Percentiles rank a stretch among this genome's conserved stretches.
These are phyloP conservation scores for Kingdonia uniflora DNA, from an alignment of 164 flowering plant genomes.

Conservation along the genomic window DNA sequence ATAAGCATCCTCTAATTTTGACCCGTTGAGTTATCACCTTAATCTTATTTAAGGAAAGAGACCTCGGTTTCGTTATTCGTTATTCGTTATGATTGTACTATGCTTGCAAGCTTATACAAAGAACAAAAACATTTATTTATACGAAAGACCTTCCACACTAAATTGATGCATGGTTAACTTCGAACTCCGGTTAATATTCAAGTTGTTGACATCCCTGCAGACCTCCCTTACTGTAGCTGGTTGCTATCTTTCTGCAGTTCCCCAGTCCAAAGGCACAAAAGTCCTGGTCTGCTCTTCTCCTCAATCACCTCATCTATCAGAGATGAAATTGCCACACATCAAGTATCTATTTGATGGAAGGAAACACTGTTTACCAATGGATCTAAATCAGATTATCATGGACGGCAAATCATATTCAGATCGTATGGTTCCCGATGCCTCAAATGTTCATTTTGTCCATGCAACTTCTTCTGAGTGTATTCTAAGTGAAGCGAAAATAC, in stretches of 20 bases:
- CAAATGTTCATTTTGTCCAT: constrained; percentile 42
- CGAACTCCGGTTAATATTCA: constrained; percentile 3
- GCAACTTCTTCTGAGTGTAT: constrained; percentile 37
- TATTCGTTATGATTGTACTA: too few species aligned
- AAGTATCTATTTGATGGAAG: constrained; percentile 12
- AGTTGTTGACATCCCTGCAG: constrained; percentile 31
- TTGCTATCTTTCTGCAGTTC: constrained; percentile 90
- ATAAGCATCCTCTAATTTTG: neutral
- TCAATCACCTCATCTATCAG: constrained; percentile 36
- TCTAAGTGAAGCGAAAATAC: constrained; percentile 49
- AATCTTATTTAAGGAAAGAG: too few species aligned
- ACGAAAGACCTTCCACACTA: too few species aligned
- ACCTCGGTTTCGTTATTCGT: too few species aligned
- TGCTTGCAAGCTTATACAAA: too few species aligned
- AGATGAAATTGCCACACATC: constrained; percentile 17
- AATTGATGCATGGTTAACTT: too few species aligned
- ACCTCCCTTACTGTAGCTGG: constrained; percentile 79
- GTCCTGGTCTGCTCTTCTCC: constrained; percentile 58
- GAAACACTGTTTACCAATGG: constrained; percentile 15
- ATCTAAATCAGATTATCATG: constrained; percentile 38
- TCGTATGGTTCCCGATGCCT: constrained; percentile 23
- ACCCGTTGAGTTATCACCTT: neutral
- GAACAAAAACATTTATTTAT: too few species aligned
- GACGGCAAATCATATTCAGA: constrained; percentile 35
- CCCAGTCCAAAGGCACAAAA: constrained; percentile 73